A percentile compares a stretch with the other conserved stretches of the same genome.
phyloP scores from a whole-genome alignment of 495 filamentous ascomycete genomes.

The Cryomyces minteri region DNA sequence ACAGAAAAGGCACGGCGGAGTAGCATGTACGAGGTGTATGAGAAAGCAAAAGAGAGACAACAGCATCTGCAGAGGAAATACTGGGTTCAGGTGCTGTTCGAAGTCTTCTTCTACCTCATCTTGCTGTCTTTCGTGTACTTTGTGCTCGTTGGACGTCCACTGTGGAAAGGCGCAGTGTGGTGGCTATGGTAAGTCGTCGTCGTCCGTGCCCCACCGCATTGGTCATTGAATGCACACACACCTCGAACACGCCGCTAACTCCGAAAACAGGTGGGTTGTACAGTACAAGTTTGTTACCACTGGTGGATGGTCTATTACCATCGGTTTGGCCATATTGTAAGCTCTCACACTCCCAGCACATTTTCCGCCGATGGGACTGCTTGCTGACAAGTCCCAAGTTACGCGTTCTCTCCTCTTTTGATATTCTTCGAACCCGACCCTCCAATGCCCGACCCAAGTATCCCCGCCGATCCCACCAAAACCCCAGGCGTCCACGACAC shows the following conservation, averaged over 20 bases:
- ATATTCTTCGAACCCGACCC: constrained; percentile 22
- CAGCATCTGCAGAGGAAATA: constrained; percentile 14
- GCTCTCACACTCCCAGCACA: constrained; percentile 1
- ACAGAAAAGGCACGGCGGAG: background rate
- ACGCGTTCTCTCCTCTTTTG: constrained; percentile 22
- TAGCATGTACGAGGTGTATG: constrained; percentile 6
- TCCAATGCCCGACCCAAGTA: constrained; percentile 4
- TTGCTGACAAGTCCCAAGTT: constrained; percentile 10
- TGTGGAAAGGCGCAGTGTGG: constrained; percentile 26
- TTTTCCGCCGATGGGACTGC: background rate
- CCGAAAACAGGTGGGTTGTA: constrained; percentile 9
- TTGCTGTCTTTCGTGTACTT: constrained; percentile 21
- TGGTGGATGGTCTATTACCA: constrained; percentile 21
- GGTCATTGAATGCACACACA: background rate
- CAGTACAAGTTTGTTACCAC: constrained; percentile 19
- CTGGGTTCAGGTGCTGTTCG: constrained; percentile 20
- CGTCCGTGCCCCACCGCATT: too few species aligned
- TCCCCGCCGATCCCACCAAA: constrained; percentile 2
- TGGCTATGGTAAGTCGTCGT: constrained; percentile 19
- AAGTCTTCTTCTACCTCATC: constrained; percentile 19
- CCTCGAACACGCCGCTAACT: background rate
- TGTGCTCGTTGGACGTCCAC: constrained; percentile 22
- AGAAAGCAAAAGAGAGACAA: constrained; percentile 10
- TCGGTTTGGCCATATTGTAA: constrained; percentile 20
- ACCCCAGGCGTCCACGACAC: constrained; percentile 12